These are phyloP conservation scores for Tylopilus sp. DNA, from an alignment of 1,284 basidiomycete species.

Conservation along the genomic window DNA sequence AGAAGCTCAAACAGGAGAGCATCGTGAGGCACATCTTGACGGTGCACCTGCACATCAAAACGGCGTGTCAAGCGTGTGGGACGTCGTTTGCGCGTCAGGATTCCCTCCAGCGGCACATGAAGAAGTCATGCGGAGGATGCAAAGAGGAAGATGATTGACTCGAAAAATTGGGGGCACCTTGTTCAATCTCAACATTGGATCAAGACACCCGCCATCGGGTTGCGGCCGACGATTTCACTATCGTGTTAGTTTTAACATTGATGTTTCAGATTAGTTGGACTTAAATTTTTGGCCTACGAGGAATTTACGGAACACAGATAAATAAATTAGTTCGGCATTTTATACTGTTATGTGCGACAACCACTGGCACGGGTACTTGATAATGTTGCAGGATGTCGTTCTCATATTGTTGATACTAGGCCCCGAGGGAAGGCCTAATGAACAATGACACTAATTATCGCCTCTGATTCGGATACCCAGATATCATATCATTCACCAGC, in stretches of 20 bases:
- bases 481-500: too few species aligned
- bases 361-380: too few species aligned
- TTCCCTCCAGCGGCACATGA: slow-evolving; percentile 42
- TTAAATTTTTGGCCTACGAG: not conserved
- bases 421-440: too few species aligned
- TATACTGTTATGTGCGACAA: too few species aligned
- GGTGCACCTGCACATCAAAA: slow-evolving; percentile 31
- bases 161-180: not conserved
- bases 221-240: not conserved
- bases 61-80: slow-evolving; percentile 30
- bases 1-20: slow-evolving; percentile 39
- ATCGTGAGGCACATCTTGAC: slow-evolving; percentile 36
- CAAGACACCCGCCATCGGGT: too few species aligned
- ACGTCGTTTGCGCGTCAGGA: slow-evolving; percentile 37
- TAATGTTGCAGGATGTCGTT: too few species aligned
- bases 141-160: not conserved
- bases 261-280: not conserved
- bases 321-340: too few species aligned
- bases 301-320: too few species aligned
- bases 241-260: too few species aligned
- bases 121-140: slow-evolving; percentile 27
- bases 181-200: not conserved
- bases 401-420: too few species aligned
- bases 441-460: too few species aligned
- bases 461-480: too few species aligned